Evolutionary conservation across 257 asterid species (phyloP), one percentile per base, ranked within the genome.

Genomic region (Solanum verrucosum): DNA sequence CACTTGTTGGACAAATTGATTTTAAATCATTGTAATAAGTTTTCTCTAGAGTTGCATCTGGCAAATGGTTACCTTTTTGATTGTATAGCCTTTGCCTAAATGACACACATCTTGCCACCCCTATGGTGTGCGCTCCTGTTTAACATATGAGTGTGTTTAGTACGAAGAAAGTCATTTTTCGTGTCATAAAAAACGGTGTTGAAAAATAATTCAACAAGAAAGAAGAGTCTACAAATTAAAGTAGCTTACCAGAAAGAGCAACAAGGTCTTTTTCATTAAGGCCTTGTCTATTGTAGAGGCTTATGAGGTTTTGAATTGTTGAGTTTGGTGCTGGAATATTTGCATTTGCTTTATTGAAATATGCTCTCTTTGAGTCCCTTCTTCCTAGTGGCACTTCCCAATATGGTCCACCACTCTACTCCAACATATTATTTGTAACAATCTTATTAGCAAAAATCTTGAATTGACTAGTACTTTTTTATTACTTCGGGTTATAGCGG

Each of bases 341-440:
- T 4, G 81, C 49, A 92, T 92, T 95, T 29, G 98, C 91, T 88
- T 88, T 88, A 7, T 86, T 88, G 74, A 96, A 70, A 85, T 93
- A 27, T 27, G 75, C 75, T 27, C 21, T 68, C 75, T 68, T 68
- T 68, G 75, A 68, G 37, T 68, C 75, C 89, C 92, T 93, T 88
- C 98, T 93, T 38, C 98, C 98, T 87, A 96, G 68, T 56, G 95
- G 92, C 77, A 96, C 98, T 85, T 94, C 98, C 98, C 98, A 95
- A 65, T 93, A 95, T 8, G 98, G 97, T 49, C 98, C 98, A 10
- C 98, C 98, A 70, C 98, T 95, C 98, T 94, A 92, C 75, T 83
- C 35, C 42, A 77, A 34, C 78, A 40, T 56, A 31, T 40, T 21
- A 18, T 1, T 5, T 68, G 21, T n/a, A 37, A 20, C 82, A 74